These are phyloP conservation scores for Eruca vesicaria DNA, from an alignment of 441 rosid species.

Conservation along the genomic window DNA sequence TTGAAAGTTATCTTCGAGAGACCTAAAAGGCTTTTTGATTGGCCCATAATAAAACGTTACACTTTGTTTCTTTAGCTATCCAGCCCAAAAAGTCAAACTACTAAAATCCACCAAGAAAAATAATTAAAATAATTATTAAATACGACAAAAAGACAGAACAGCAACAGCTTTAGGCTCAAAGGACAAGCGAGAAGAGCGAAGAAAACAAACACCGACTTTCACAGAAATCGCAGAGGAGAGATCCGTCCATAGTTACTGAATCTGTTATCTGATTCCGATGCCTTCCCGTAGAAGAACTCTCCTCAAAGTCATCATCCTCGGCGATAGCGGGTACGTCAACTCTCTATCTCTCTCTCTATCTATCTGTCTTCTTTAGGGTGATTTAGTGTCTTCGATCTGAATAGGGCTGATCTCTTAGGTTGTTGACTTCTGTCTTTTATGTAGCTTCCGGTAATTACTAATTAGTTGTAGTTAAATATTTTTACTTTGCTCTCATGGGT, in stretches of 20 bases:
- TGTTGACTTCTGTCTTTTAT: neutral
- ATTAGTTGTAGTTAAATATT: neutral
- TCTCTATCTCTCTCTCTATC: neutral
- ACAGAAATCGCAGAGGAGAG: conserved; percentile 15
- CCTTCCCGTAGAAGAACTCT: conserved; percentile 75
- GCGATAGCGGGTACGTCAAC: conserved; percentile 65
- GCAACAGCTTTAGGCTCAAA: neutral
- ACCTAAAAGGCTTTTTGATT: neutral
- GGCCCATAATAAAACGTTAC: neutral
- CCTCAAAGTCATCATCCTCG: conserved; percentile 86
- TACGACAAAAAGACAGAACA: too few relatives aligned
- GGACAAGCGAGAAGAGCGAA: neutral
- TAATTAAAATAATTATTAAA: too few relatives aligned
- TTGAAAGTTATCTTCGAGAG: neutral
- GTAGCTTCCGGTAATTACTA: too few relatives aligned
- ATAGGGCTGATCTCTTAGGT: conserved; percentile 1
- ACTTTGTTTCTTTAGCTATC: too few relatives aligned
- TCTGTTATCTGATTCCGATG: conserved; percentile 28
- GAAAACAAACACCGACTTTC: conserved; percentile 1
- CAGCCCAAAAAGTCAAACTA: too few relatives aligned
- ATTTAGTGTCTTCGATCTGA: conserved; percentile 17
- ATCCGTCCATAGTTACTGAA: neutral
- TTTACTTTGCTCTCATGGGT: neutral
- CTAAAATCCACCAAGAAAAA: too few relatives aligned
- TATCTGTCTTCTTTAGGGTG: neutral